Conservation (phyloP, 306 rosid genomes). For the Medicago ruthenica region DNA sequence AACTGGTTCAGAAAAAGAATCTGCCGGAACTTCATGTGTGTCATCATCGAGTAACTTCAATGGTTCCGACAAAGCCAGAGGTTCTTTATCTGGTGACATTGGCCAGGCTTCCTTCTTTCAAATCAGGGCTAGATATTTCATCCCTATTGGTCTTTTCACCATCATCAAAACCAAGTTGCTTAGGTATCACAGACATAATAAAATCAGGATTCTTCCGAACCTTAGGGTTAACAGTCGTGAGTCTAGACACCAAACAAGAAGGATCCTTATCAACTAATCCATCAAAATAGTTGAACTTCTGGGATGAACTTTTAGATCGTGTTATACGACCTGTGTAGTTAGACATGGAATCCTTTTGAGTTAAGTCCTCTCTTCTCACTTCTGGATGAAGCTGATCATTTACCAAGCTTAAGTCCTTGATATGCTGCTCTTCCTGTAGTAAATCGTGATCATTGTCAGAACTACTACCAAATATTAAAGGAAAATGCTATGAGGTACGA, state of each 20-base stretch:
- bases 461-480: too few relatives aligned
- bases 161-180: conserved; percentile 63
- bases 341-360: conserved; percentile 37
- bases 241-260: conserved; percentile 40
- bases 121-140: conserved; percentile 46
- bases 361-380: conserved; percentile 39
- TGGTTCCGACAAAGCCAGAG: conserved; percentile 37
- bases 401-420: conserved; percentile 46
- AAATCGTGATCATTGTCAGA: too few relatives aligned
- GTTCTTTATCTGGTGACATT: conserved; percentile 41
- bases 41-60: conserved; percentile 41
- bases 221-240: conserved; percentile 39
- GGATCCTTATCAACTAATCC: conserved; percentile 42
- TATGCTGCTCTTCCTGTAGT: conserved; percentile 42
- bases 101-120: conserved; percentile 41
- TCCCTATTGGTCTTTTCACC: conserved; percentile 47
- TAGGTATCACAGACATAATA: conserved; percentile 57
- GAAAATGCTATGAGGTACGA: too few relatives aligned
- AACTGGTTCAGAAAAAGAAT: conserved; percentile 45
- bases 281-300: conserved; percentile 31
- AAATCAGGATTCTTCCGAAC: conserved; percentile 54
- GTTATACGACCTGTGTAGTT: conserved; percentile 6
- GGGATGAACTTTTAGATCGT: too few relatives aligned
- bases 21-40: conserved; percentile 45
- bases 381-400: conserved; percentile 53